Evolutionary conservation across 1,284 basidiomycete genomes (phyloP), one percentile per base, ranked within the genome.

Genomic region (Irpex sp.): DNA sequence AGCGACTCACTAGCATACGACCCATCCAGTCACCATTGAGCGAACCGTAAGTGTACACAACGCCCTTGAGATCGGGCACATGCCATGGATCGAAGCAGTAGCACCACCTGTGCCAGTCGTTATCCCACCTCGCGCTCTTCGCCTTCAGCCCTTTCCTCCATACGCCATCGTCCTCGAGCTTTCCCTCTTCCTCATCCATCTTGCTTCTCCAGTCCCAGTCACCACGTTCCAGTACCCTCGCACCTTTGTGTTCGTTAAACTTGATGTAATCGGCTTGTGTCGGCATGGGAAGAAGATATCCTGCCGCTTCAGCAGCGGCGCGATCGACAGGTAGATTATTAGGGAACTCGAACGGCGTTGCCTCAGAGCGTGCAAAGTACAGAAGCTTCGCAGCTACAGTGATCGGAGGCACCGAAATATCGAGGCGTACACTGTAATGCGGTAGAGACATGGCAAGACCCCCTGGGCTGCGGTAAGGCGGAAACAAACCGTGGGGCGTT

Each of bases 181-280:
- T 65, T 4, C 66, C 50, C 19, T 70, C 67, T 49, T 70, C 71
- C 15, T 67, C 60, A 11, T 64, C 64, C 19, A 79, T 74, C 1
- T 63, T 61, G 26, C 72, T 72, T 47, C 75, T 70, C 78, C 80
- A 82, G 50, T 82, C 75, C 80, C 80, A 82, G 17, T 63, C 65
- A 17, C 70, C 78, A 51, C 63, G 65, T 1, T 66, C 59, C 11
- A 74, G 65, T 35, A 75, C 66, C 53, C 75, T 68, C 62, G 76
- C 67, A 71, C 72, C 66, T 68, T 74, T 66, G 73, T 76, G 71
- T 2, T 75, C 69, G 65, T 90, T 90, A 67, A 87, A 74, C 68
- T 89, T 86, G 9, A 74, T 69, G 26, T 89, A 77, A 72, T 91
- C 89, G 46, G 81, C 86, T 62, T 82, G 80, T 0, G 86, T 89